phyloP scores from a whole-genome alignment of 768 basidiomycete species.

The Grammothele lineata region DNA sequence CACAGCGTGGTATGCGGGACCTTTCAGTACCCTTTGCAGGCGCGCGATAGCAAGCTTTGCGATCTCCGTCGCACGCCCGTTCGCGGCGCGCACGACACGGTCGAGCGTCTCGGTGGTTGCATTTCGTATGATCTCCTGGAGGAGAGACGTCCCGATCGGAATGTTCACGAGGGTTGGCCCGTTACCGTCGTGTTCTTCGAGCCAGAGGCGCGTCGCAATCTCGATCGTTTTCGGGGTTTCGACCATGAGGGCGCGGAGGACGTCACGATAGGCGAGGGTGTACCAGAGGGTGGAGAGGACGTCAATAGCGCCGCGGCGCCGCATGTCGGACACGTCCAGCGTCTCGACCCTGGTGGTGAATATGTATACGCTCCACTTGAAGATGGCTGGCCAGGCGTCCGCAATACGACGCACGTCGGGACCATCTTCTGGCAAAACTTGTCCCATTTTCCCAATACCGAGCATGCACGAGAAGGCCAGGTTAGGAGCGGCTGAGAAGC shows the following conservation, averaged over 20 bases:
- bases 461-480: no score
- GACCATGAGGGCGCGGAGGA: conserved; percentile 26
- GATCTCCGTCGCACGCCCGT: no score
- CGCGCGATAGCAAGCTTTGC: no score
- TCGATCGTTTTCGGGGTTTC: conserved; percentile 30
- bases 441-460: conserved; percentile 29
- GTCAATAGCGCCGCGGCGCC: conserved; percentile 24
- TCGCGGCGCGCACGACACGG: no score
- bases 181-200: conserved; percentile 27
- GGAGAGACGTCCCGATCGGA: conserved; percentile 28
- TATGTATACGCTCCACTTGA: conserved; percentile 35
- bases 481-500: no score
- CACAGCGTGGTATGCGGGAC: no score
- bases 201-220: conserved; percentile 32
- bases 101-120: no score
- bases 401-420: conserved; percentile 21
- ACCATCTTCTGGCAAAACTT: conserved; percentile 18
- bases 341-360: conserved; percentile 24
- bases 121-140: no score
- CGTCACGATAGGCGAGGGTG: conserved; percentile 25
- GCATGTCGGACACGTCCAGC: conserved; percentile 11
- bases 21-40: no score
- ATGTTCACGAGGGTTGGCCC: conserved; percentile 18
- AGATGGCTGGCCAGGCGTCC: conserved; percentile 32
- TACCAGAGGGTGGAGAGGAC: conserved; percentile 28